Base-by-base conservation (phyloP, 768 basidiomycete genomes). In the Solioccasus polychromus region DNA sequence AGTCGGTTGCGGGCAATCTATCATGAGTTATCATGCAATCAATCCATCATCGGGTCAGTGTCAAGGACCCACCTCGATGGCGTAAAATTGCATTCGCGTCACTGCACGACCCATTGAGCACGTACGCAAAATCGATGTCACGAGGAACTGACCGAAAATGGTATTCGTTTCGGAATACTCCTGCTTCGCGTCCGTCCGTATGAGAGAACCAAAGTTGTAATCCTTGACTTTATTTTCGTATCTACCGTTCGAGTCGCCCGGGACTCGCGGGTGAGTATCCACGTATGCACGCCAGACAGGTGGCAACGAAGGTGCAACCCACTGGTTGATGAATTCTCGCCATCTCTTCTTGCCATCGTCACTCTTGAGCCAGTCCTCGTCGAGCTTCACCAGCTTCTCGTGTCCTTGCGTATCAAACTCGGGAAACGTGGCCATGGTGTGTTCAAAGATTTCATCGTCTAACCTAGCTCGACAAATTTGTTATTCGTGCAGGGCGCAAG, bases 181-280 rank as follows among this genome's bases (percentile, higher is more conserved):
- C 45, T 79, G 74, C 38, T 71, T 72, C 29, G 85, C 77, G 59
- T 96, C 80, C 37, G 79, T 84, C 40, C 96, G 80, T 52, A 99
- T 86, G 54, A 99, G 73, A 2, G 91, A 97, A 17, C 96, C 96
- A 68, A 97, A 97, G 75, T 98, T 98, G 70, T 87, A 91, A 54
- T 97, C 92, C 59, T 88, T 86, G 43, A 98, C 73, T 60, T 86
- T 88, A 47, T 87, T 83, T 70, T 95, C 88, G 70, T 94, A 96
- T 47, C 90, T 90, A 24, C 29, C 47, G 28, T 17, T n/a, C 17
- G 28, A 46, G 40, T 31, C 52, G 32, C 10, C 23, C 31, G 34
- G 8, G 10, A 32, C 20, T 32, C 24, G 19, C 36, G 22, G 17
- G 40, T 59, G 40, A 50, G 50, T 28, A 31, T 42, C 26, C 41